Percentiles rank a stretch among this genome's conserved stretches.
Conservation (phyloP, 2,329 filamentous ascomycete species). For the Colletotrichum liriopes region DNA sequence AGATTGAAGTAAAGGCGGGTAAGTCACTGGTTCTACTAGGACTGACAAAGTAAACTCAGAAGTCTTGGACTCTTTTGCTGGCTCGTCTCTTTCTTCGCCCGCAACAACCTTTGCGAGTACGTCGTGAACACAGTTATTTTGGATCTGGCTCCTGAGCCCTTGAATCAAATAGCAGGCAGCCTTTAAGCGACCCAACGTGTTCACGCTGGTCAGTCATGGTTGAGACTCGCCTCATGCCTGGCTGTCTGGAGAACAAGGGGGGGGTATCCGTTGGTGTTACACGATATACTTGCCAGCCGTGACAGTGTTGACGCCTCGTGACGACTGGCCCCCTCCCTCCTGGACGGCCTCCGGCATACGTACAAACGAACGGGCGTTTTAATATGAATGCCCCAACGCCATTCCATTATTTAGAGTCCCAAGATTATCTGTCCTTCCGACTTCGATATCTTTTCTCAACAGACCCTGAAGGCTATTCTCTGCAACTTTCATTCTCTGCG, state of each 20-base stretch:
- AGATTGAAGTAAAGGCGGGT: not conserved
- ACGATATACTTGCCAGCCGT: too few relatives aligned
- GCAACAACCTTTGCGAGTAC: not conserved
- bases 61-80: too few relatives aligned
- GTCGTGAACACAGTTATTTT: not conserved
- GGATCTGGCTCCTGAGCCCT: not conserved
- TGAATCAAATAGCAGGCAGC: too few relatives aligned
- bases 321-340: not conserved
- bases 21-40: not conserved
- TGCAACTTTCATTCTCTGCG: not conserved
- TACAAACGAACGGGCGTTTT: not conserved
- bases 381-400: not conserved
- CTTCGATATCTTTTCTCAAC: not conserved
- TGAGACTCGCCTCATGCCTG: not conserved
- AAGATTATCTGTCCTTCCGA: not conserved
- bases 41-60: fast-evolving
- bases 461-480: not conserved
- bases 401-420: too few relatives aligned
- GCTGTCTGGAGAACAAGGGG: not conserved
- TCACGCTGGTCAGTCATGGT: not conserved
- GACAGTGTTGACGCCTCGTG: not conserved
- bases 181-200: not conserved
- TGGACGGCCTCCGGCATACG: constrained; percentile 3
- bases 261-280: too few relatives aligned
- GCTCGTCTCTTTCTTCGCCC: not conserved